phyloP scores from a whole-genome alignment of 2,329 filamentous ascomycete genomes.

The Aspergillus pseudoglaucus region DNA sequence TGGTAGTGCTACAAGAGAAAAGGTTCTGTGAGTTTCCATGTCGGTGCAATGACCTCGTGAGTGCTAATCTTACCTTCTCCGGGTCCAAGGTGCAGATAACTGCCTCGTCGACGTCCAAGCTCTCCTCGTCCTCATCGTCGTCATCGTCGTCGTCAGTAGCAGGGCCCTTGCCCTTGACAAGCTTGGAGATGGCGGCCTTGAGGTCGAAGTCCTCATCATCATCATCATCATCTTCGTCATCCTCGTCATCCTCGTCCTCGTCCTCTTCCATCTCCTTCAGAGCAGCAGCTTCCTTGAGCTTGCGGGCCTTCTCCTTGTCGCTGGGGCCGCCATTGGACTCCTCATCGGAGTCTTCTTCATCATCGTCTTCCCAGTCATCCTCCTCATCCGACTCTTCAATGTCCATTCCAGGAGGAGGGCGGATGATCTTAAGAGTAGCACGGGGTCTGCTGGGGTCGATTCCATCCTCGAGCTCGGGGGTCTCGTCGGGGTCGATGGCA shows the following conservation, averaged over 20 bases:
- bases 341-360: slow-evolving; percentile 55
- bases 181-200: slow-evolving; percentile 46
- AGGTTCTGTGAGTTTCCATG: background rate
- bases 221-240: slow-evolving; percentile 60
- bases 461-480: slow-evolving; percentile 59
- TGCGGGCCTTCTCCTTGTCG: slow-evolving; percentile 83
- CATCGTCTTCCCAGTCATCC: slow-evolving; percentile 50
- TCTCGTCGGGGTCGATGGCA: slow-evolving; percentile 83
- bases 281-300: slow-evolving; percentile 71
- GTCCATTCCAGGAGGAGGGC: slow-evolving; percentile 56
- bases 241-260: slow-evolving; percentile 52
- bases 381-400: slow-evolving; percentile 59
- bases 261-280: slow-evolving; percentile 68
- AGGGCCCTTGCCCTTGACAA: slow-evolving; percentile 64
- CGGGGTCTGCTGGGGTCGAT: slow-evolving; percentile 60
- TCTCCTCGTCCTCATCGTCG: slow-evolving; percentile 53
- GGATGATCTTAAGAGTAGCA: slow-evolving; percentile 86
- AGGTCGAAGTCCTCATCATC: slow-evolving; percentile 60
- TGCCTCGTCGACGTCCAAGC: slow-evolving; percentile 72
- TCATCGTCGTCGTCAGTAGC: slow-evolving; percentile 57
- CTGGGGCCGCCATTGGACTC: slow-evolving; percentile 84
- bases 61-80: slow-evolving; percentile 61
- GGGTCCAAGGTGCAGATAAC: slow-evolving; percentile 95
- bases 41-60: background rate
- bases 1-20: slow-evolving; percentile 69